Evolutionary conservation across 2,329 filamentous ascomycete genomes (phyloP).

Genomic region (Emergomyces orientalis): DNA sequence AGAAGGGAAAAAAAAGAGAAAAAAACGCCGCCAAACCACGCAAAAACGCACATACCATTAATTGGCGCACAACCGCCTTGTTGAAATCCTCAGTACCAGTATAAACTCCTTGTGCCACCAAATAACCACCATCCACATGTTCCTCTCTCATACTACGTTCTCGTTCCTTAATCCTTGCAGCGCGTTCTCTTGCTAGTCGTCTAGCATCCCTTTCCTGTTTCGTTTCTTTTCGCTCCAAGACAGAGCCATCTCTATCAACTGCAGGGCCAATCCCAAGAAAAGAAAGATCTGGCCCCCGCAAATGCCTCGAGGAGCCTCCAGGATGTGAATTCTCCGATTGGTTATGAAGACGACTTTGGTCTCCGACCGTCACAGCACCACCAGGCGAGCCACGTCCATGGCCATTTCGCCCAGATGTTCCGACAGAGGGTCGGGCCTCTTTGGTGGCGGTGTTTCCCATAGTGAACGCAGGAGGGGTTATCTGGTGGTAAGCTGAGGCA

Average conservation of each 20-base stretch:
- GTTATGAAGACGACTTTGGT: constrained; percentile 7
- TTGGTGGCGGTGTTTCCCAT: constrained; percentile 43
- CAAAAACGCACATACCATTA: constrained; percentile 57
- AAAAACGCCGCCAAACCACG: background rate
- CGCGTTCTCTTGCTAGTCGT: constrained; percentile 70
- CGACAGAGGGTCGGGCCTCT: constrained; percentile 31
- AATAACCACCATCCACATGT: constrained; percentile 83
- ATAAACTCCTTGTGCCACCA: constrained; percentile 91
- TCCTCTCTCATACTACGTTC: constrained; percentile 87
- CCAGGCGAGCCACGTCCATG: constrained; percentile 9
- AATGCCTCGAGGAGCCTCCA: constrained; percentile 18
- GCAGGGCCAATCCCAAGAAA: constrained; percentile 47
- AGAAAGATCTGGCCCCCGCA: constrained; percentile 47
- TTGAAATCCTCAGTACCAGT: constrained; percentile 88
- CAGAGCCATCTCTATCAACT: constrained; percentile 42
- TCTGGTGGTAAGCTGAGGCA: constrained; percentile 10
- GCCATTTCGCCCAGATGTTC: constrained; percentile 9
- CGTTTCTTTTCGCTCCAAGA: constrained; percentile 67
- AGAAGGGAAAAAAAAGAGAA: no score
- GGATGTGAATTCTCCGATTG: constrained; percentile 3
- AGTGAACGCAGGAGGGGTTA: background rate
- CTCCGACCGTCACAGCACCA: background rate
- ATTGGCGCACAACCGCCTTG: constrained; percentile 75
- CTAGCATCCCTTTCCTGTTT: constrained; percentile 85
- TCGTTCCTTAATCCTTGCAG: constrained; percentile 67